Base-by-base conservation (phyloP, 257 asterid genomes). In the Ballota nigra region DNA sequence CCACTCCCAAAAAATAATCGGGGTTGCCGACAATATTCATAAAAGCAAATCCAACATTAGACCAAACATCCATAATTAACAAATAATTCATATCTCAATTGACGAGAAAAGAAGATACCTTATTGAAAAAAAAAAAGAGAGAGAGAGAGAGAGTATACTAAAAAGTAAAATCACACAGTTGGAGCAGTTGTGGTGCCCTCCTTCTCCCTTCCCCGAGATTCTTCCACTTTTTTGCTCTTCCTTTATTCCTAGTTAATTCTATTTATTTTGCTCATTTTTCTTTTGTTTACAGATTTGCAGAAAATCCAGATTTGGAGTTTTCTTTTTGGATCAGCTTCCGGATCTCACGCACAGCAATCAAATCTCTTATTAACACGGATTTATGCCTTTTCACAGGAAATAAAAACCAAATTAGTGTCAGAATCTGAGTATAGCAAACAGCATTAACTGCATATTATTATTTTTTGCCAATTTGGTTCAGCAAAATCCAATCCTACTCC, bases 321-420 rank as follows among this genome's bases (percentile, higher is more conserved):
- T 77, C 92, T 84, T 83, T 72, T 73, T 81, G 87, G 87, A 72
- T 73, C 75, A 40, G 19, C 63, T 74, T 49, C 64, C 53, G 63
- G 81, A 81, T 81, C 75, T 81, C 66, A 31, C 71, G 1, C 2
- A 26, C 29, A 26, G 2, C 29, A 26, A 1, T 49, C 11, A 58
- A 8, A 8, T 38, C 26, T 61, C 18, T 31, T n/a, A 31, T 31
- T 60, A 15, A 6, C 60, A 3, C 7, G 45, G 11, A 23, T 6
- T 29, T 19, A 3, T 18, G 78, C 72, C 53, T 28, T 66, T 43
- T 20, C 49, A 24, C 65, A 28, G 74, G 26, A 79, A 66, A 9
- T 18, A 18, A 8, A 18, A 24, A 69, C 40, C 24, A 33, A 31
- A 55, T 55, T 49, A 20, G 15, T 49, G 45, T 31, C 57, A 41